Evolutionary conservation across 148 eudicot genomes (phyloP), one percentile per base, ranked within the genome.

Genomic region (Bassia scoparia): DNA sequence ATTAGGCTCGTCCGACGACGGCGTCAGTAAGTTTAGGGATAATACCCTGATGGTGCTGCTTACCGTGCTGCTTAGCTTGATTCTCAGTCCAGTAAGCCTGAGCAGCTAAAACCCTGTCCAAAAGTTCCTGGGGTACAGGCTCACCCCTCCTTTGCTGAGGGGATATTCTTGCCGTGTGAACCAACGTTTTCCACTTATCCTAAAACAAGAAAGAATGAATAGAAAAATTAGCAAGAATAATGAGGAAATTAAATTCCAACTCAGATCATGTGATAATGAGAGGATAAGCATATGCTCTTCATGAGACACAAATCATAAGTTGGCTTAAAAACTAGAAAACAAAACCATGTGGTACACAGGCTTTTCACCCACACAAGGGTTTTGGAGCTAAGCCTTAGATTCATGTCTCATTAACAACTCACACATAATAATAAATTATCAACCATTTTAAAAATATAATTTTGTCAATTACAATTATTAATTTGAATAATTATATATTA

Each of bases 131-230:
- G 0, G 97, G 97, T 38, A 96, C 99, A 1, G 96, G 96, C 92
- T 92, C 94, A 1, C 99, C 99, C 76, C 99, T 77, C 70, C 99
- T 87, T 82, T 96, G 99, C 74, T 92, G 97, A 7, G 99, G 97
- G 54, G 99, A 73, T 52, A 96, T 96, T 77, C 96, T 86, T 49
- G 99, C 99, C 27, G 99, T 96, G 84, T 96, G 99, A 50, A 96
- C 99, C 84, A 96, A 77, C 70, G 99, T 96, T 81, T 96, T 96
- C 99, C 99, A 96, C 81, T 96, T 96, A 88, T 96, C 99, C 99
- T 96, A 34, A 10, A 68, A 68, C 38, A 85, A 58, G 66, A 30
- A 67, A 73, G 20, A 18, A 33, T 9, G 13, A 54, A n/a, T 0
- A 29, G n/a, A 0, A 29, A 9, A 44, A 27, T 43, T 54, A 27